Base-by-base conservation (phyloP, 2,329 filamentous ascomycete genomes). In the Sclerotinia spermophila region DNA sequence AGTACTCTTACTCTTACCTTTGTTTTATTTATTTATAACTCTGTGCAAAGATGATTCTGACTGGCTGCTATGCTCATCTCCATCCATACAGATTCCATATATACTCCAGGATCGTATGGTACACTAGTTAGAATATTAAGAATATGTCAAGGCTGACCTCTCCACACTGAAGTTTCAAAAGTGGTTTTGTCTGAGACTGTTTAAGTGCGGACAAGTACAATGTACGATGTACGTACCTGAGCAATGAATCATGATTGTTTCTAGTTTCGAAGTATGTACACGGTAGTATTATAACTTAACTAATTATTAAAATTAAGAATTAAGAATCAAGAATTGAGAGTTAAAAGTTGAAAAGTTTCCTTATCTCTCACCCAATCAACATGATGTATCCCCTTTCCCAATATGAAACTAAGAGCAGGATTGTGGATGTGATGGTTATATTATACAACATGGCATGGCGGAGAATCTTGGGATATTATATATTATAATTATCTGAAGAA, bases 371-470 rank as follows among this genome's bases (percentile, higher is more conserved):
- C 48, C 30, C n/a, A n/a, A 64, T 38, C 5, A n/a, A 35, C 35
- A 58, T n/a, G n/a, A n/a, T n/a, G n/a, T n/a, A n/a, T n/a, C n/a
- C n/a, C n/a, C n/a, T n/a, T n/a, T n/a, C n/a, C n/a, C n/a, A n/a
- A n/a, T n/a, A n/a, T n/a, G n/a, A n/a, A n/a, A n/a, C n/a, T n/a
- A n/a, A n/a, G n/a, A n/a, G n/a, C n/a, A n/a, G 61, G 61, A 64
- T 51, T 48, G 61, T 64, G 61, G 61, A 64, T 64, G 44, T 5
- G 44, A 51, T n/a, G 44, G 44, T 65, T 13, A 40, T 65, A n/a
- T n/a, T n/a, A n/a, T n/a, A 45, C 61, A 51, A n/a, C 38, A 62
- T 30, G 38, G n/a, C 13, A n/a, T 40, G 60, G 42, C 42, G 35
- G 44, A 64, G 42, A 11, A 17, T 15, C 17, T 33, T 33, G 10